A percentile compares a stretch with the other conserved stretches of the same genome.
Conservation (phyloP, 176 grass and related monocot genomes). For the Elaeis guineensis region DNA sequence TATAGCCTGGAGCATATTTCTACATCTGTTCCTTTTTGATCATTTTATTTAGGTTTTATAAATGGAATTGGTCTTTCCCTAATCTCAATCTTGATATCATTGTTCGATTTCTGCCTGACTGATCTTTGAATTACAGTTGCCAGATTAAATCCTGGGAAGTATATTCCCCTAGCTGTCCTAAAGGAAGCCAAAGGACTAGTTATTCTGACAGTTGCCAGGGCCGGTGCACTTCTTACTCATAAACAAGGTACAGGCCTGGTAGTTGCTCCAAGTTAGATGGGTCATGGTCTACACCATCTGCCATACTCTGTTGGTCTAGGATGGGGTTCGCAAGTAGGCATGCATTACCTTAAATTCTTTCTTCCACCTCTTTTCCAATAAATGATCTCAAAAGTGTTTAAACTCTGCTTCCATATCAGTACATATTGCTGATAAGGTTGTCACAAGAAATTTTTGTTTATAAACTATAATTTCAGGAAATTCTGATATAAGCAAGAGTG, state of each 20-base stretch:
- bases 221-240: constrained; percentile 77
- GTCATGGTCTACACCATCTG: constrained; percentile 79
- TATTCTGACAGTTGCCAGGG: constrained; percentile 75
- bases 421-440: no score
- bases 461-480: no score
- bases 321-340: constrained; percentile 83
- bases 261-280: constrained; percentile 67
- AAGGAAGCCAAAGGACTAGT: constrained; percentile 75
- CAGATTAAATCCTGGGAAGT: constrained; percentile 66
- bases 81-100: neutral
- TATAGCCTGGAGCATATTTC: constrained; percentile 44
- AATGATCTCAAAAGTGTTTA: no score
- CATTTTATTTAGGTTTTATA: neutral
- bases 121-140: constrained; percentile 26
- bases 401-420: no score
- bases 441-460: no score
- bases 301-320: constrained; percentile 11
- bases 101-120: no score
- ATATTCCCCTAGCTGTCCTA: constrained; percentile 66
- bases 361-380: neutral
- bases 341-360: neutral
- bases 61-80: neutral
- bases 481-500: no score
- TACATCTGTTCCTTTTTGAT: neutral
- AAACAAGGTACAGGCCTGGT: constrained; percentile 86